Base-by-base conservation (phyloP, 2,329 filamentous ascomycete species). In the Ceratocystis destructans region DNA sequence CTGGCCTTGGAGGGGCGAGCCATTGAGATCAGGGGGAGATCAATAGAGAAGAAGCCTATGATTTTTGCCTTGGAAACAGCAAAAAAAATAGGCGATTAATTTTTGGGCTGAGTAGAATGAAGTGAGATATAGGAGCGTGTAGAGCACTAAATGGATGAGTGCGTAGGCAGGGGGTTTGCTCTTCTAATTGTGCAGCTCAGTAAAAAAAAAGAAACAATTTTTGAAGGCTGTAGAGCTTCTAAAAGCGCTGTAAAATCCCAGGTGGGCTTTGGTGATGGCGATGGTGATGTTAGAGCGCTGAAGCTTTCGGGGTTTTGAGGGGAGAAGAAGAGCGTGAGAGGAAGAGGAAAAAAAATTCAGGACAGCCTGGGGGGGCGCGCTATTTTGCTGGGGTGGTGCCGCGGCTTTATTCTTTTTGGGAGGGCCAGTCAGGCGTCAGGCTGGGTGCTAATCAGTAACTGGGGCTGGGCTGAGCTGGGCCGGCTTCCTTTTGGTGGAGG, bases 1-100 rank as follows among this genome's bases (percentile, higher is more conserved):
- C 71, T 73, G 65, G 74, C 74, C 72, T 79, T 80, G 68, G 76
- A 73, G 45, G 76, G 77, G 70, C 78, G 78, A 73, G 78, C 76
- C 78, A 80, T 80, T 70, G 70, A 73, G 69, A 67, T 64, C 59
- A 62, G 64, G 15, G 55, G 37, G 12, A 66, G 20, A 22, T 37
- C 33, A 50, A 57, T 8, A 25, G 61, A 8, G 31, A 57, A 25
- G 22, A 17, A 22, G 57, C 65, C 33, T n/a, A 41, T 44, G 22
- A 41, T 41, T 41, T 41, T 41, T 48, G 50, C 20, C 22, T 61
- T 64, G 6, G n/a, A 50, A 33, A n/a, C 28, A 46, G 3, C 48
- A 62, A 28, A 44, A 20, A 64, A 53, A 28, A 41, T 45, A 31
- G 45, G 37, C 37, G 37, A 41, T 41, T 41, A 37, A 10, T 10